Conservation (phyloP, 1,284 basidiomycete genomes). For the Lentinula novae-zelandiae region DNA sequence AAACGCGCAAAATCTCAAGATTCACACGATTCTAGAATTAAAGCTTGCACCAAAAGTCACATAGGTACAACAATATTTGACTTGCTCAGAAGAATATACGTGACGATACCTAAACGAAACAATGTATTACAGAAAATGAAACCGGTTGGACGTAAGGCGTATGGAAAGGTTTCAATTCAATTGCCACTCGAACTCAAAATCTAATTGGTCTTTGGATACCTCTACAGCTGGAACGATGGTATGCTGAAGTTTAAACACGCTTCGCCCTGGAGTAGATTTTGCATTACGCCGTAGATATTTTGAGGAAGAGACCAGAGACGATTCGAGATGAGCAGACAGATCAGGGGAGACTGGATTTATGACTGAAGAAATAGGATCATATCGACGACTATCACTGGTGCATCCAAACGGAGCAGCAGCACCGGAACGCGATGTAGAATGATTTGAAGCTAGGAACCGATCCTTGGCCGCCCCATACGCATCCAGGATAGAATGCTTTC, state of each 20-base stretch:
- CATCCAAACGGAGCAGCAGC: background rate
- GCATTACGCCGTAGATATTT: background rate
- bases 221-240: background rate
- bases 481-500: background rate
- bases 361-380: background rate
- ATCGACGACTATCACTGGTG: background rate
- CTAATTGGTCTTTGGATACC: background rate
- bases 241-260: background rate
- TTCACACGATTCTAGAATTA: too few species aligned
- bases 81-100: too few species aligned
- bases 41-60: too few species aligned
- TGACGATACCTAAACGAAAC: too few species aligned
- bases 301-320: background rate
- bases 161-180: background rate
- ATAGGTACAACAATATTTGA: too few species aligned
- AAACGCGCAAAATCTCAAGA: too few species aligned
- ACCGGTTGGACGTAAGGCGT: background rate
- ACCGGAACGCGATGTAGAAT: background rate
- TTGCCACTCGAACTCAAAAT: background rate
- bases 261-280: background rate
- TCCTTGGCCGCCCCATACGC: background rate
- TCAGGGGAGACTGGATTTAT: background rate
- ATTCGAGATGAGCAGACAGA: background rate
- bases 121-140: background rate
- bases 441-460: background rate